Conservation (phyloP, 2,329 filamentous ascomycete species). For the Alternaria novae-zelandiae region DNA sequence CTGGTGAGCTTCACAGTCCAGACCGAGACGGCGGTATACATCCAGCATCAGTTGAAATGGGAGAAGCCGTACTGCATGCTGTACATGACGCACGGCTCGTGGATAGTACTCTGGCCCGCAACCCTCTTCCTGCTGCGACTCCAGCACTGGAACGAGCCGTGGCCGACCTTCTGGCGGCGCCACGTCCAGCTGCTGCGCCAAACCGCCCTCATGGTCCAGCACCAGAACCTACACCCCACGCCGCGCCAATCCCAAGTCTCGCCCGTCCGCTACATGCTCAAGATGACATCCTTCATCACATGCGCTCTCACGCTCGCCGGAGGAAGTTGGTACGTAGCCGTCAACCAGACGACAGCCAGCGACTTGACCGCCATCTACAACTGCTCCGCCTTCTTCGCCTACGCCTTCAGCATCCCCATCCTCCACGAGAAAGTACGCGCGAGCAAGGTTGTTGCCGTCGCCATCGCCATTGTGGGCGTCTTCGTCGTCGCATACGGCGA, state of each 20-base stretch:
- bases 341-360: conserved; percentile 88
- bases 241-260: conserved; percentile 53
- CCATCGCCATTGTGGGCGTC: conserved; percentile 86
- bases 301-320: conserved; percentile 87
- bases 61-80: conserved; percentile 99
- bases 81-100: conserved; percentile 95
- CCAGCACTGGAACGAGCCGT: conserved; percentile 79
- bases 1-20: conserved; percentile 90
- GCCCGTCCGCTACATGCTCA: conserved; percentile 75
- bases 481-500: conserved; percentile 96
- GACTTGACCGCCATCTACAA: conserved; percentile 99
- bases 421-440: conserved; percentile 82
- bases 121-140: conserved; percentile 82
- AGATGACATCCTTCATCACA: conserved; percentile 82
- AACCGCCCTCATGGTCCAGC: conserved; percentile 85
- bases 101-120: conserved; percentile 85
- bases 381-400: conserved; percentile 98
- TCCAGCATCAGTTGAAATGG: conserved; percentile 91
- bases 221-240: conserved; percentile 73
- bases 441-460: conserved; percentile 86
- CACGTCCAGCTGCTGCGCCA: conserved; percentile 68
- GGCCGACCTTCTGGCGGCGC: conserved; percentile 83
- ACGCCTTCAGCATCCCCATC: conserved; percentile 91
- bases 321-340: conserved; percentile 93
- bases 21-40: conserved; percentile 94